Evolutionary conservation across 352 stramenopile genomes (phyloP), one percentile per base, ranked within the genome.

Genomic region (Pythium rishiriense): DNA sequence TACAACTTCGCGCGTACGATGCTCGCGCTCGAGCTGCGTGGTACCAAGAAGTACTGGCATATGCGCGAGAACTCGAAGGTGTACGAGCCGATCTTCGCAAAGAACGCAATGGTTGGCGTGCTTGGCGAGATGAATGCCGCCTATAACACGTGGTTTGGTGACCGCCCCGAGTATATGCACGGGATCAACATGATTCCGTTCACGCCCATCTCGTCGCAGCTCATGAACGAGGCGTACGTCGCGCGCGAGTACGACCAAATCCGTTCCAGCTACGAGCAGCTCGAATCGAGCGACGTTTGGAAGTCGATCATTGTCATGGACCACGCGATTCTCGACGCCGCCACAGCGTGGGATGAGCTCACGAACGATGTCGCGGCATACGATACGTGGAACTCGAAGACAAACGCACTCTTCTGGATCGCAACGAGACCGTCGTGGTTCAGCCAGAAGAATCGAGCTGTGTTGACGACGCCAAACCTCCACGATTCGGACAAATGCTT

Each of bases 41-140:
- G 91, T 19, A 88, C 94, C 26, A 94, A 98, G 68, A 96, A 85
- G 47, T 99, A 99, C 81, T 99, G 96, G 95, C 97, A 98, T 58
- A 98, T 99, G 79, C 53, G 64, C 22, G 39, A 74, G 35, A 83
- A 88, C 70, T 88, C 82, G 29, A 62, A 78, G 39, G 88, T 93
- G 43, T 93, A 94, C 68, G 83, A 91, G 54, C 77, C 81, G 5
- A 52, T 77, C 9, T 96, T 94, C 58, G 75, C 85, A 21, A 69
- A 79, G 59, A 93, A 93, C 65, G 73, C 75, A 31, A 93, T 96
- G 81, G 79, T 91, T 29, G 88, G 87, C 21, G 81, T 92, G 33
- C 74, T 93, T 6, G 85, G 82, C 25, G 85, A 91, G 50, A 82
- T 90, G 64, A 87, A 75, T 54, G 86, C 83, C 49, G 79, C 85